Evolutionary conservation across 148 eudicot genomes (phyloP).

Genomic region (Heliosperma pusillum): DNA sequence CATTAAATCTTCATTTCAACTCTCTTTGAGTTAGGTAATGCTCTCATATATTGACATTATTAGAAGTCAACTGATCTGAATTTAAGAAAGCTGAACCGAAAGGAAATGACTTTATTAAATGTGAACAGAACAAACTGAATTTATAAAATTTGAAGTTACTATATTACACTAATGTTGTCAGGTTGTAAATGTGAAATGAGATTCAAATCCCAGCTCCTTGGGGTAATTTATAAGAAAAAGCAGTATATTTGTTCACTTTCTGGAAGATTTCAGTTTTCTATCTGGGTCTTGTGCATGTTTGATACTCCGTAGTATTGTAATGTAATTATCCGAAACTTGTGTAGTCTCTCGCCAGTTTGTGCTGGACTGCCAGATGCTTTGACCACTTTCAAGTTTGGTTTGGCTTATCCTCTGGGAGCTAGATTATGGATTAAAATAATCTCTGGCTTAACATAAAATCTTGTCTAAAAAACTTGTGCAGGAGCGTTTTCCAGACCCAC

Average conservation of each 20-base stretch:
- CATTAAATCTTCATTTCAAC: not conserved
- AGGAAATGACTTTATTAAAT: not conserved
- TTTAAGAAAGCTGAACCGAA: not conserved
- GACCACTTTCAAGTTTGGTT: not conserved
- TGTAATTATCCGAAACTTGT: not conserved
- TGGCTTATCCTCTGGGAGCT: not conserved
- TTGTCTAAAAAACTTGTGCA: constrained; percentile 27
- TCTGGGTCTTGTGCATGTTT: not conserved
- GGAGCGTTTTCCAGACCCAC: constrained; percentile 87
- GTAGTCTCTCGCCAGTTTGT: not conserved
- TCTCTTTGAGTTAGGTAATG: not conserved
- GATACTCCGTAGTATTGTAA: not conserved
- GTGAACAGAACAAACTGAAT: not conserved
- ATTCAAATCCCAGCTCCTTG: not conserved
- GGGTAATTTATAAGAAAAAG: not conserved
- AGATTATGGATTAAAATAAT: not conserved
- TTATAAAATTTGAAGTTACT: not conserved
- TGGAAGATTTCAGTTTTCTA: not conserved
- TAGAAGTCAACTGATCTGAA: not conserved
- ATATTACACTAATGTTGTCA: not conserved
- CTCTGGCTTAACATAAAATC: not conserved
- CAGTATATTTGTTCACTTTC: constrained; percentile 4
- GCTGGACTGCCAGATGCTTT: constrained; percentile 1
- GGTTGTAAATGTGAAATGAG: not conserved
- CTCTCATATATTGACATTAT: not conserved